Evolutionary conservation across 2,329 filamentous ascomycete genomes (phyloP).

Genomic region (Alternaria ethzedia): DNA sequence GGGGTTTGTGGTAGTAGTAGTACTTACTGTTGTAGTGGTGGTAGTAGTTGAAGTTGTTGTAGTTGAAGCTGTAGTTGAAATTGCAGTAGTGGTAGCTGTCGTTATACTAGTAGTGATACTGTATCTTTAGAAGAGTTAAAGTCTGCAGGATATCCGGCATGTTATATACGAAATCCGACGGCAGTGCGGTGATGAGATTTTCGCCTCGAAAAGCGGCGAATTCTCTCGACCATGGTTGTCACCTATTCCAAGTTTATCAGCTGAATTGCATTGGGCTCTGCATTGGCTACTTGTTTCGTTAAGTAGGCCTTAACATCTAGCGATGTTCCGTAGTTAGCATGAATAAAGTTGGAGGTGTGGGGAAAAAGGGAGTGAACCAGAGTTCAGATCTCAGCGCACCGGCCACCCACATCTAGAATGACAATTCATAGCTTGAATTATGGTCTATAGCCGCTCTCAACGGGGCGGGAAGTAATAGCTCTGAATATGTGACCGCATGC

Average conservation of each 20-base stretch:
- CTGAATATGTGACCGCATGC: neutral
- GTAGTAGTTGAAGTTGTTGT: neutral
- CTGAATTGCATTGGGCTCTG: neutral
- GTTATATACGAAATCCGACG: neutral
- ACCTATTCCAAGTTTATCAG: neutral
- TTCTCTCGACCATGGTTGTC: neutral
- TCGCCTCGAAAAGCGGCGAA: neutral
- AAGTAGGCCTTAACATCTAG: neutral
- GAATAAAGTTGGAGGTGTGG: neutral
- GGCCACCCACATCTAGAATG: neutral
- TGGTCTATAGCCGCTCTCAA: neutral
- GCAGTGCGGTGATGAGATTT: neutral
- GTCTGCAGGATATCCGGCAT: neutral
- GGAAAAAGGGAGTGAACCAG: neutral
- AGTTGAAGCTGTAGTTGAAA: neutral
- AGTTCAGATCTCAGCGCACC: neutral
- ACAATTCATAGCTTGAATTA: accelerated
- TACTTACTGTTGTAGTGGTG: neutral
- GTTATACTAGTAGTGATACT: neutral
- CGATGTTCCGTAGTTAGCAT: neutral
- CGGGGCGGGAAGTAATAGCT: neutral
- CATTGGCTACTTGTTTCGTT: neutral
- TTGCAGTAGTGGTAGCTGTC: neutral
- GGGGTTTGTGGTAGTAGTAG: neutral
- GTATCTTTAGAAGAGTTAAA: neutral